Percentiles rank a stretch among this genome's conserved stretches.
Evolutionary conservation across 1,139 yeast species (phyloP).

Genomic region (Sporopachydermia cereana): DNA sequence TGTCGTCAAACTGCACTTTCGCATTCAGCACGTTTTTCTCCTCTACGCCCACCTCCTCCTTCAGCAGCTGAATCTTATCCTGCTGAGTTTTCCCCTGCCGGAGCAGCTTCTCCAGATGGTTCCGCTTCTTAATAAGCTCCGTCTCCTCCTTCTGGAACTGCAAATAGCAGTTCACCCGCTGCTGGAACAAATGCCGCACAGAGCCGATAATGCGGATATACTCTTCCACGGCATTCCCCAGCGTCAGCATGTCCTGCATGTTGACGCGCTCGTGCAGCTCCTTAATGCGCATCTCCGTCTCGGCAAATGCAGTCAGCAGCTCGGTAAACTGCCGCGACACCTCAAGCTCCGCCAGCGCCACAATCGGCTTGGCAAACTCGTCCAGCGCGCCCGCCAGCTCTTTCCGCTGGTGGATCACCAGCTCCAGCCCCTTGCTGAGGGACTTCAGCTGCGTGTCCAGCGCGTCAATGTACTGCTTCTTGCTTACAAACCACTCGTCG

Average conservation of each 20-base stretch:
- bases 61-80: constrained; percentile 45
- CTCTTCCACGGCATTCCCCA: constrained; percentile 84
- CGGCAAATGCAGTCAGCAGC: constrained; percentile 53
- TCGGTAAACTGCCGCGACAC: constrained; percentile 57
- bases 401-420: constrained; percentile 62
- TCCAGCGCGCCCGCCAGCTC: constrained; percentile 58
- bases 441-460: constrained; percentile 65
- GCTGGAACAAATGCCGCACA: constrained; percentile 61
- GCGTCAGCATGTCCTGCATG: constrained; percentile 74
- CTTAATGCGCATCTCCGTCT: constrained; percentile 56
- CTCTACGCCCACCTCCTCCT: constrained; percentile 46
- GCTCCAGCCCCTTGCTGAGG: constrained; percentile 60
- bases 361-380: constrained; percentile 45
- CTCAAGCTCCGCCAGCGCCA: constrained; percentile 60
- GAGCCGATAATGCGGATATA: constrained; percentile 72
- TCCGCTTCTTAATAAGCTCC: constrained; percentile 35
- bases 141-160: constrained; percentile 43
- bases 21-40: constrained; percentile 45
- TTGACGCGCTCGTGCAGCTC: constrained; percentile 73
- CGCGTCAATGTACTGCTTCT: constrained; percentile 56
- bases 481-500: constrained; percentile 65
- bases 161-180: constrained; percentile 59
- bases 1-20: constrained; percentile 46
- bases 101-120: constrained; percentile 39
- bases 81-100: constrained; percentile 47